A percentile compares a stretch with the other conserved stretches of the same genome.
phyloP scores from a whole-genome alignment of 2,329 filamentous ascomycete genomes.

The Aspergillus pseudoviridinutans region DNA sequence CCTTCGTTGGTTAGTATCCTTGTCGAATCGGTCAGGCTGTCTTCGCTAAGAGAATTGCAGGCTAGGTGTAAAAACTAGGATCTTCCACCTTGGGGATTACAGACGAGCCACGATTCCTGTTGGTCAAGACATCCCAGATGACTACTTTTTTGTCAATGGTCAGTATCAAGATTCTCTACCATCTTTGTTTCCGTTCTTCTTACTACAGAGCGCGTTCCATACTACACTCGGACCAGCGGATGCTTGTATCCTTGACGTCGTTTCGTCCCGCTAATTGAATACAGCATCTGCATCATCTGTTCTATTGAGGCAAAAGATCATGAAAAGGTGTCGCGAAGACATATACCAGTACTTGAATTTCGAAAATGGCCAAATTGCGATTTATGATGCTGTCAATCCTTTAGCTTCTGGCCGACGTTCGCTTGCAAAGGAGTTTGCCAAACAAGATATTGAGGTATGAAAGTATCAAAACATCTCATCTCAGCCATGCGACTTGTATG shows the following conservation, averaged over 20 bases:
- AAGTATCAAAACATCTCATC: background rate
- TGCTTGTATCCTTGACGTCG: background rate
- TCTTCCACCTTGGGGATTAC: conserved; percentile 97
- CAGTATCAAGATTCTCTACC: conserved; percentile 8
- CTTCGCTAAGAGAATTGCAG: conserved; percentile 37
- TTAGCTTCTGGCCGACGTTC: conserved; percentile 75
- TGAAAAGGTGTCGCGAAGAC: conserved; percentile 95
- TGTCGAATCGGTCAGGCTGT: background rate
- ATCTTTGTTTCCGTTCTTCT: background rate
- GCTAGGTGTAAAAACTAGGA: conserved; percentile 96
- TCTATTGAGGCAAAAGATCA: conserved; percentile 91
- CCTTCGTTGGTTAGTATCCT: conserved; percentile 67
- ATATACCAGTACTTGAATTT: conserved; percentile 96
- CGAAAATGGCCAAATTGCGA: conserved; percentile 96
- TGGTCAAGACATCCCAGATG: conserved; percentile 81
- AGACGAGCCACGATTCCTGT: conserved; percentile 83
- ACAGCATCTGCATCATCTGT: conserved; percentile 78
- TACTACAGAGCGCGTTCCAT: background rate
- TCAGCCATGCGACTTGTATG: background rate
- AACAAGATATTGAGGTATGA: conserved; percentile 82
- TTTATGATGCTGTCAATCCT: conserved; percentile 97
- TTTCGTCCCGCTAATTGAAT: conserved; percentile 14
- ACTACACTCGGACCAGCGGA: background rate
- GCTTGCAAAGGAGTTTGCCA: conserved; percentile 93
- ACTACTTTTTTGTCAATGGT: conserved; percentile 95